These are phyloP conservation scores for Crithidia thermophila DNA, from an alignment of 208 protist species.

Conservation along the genomic window DNA sequence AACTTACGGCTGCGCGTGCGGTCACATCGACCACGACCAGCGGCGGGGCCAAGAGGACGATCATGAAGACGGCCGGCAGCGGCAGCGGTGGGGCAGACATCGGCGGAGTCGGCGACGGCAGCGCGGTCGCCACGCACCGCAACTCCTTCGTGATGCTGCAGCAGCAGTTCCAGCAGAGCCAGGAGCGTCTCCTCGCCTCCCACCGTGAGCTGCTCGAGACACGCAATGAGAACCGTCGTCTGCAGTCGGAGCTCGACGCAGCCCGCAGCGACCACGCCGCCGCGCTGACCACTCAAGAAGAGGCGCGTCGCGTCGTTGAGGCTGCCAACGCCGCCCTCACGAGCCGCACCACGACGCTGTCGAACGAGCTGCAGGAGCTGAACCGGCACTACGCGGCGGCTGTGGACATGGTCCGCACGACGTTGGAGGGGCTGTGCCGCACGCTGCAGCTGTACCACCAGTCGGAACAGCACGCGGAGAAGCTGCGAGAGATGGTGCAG, in stretches of 20 bases:
- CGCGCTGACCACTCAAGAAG: slow-evolving; percentile 8
- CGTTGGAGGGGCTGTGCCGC: slow-evolving; percentile 39
- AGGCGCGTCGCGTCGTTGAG: slow-evolving; percentile 26
- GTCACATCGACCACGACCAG: too few species aligned
- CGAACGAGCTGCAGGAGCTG: slow-evolving; percentile 38
- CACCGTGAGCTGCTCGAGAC: slow-evolving; percentile 34
- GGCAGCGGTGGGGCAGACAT: not conserved
- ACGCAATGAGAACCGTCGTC: slow-evolving; percentile 21
- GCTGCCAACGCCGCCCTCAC: slow-evolving; percentile 53
- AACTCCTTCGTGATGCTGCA: slow-evolving; percentile 34
- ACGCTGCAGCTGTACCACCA: slow-evolving; percentile 48
- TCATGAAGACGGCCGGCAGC: not conserved
- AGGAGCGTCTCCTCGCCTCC: slow-evolving; percentile 33
- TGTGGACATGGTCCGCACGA: slow-evolving; percentile 47
- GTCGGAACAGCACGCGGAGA: slow-evolving; percentile 47
- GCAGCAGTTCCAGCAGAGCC: slow-evolving; percentile 31
- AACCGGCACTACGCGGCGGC: slow-evolving; percentile 45
- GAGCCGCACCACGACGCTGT: slow-evolving; percentile 31
- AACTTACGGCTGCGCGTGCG: slow-evolving; percentile 12
- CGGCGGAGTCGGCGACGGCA: slow-evolving; percentile 1
- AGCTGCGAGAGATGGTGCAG: slow-evolving; percentile 47
- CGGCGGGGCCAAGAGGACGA: not conserved
- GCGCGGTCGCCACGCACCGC: slow-evolving; percentile 25
- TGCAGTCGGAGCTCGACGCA: slow-evolving; percentile 20
- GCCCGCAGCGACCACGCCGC: slow-evolving; percentile 12